phyloP scores from a whole-genome alignment of 371 early-diverging fungal genomes.

The Umbelopsis sp. region DNA sequence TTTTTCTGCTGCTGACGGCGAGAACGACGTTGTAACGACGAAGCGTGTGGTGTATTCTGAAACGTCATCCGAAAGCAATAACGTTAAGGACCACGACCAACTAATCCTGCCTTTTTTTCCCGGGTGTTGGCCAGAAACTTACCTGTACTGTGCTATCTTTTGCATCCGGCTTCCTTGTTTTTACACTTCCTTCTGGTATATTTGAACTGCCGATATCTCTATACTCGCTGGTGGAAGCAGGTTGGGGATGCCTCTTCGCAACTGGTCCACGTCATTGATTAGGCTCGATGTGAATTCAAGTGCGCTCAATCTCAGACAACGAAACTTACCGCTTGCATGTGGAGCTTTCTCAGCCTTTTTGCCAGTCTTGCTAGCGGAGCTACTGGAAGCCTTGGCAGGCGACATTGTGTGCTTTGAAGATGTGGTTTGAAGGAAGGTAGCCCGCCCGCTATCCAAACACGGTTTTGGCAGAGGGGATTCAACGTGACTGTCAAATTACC shows the following conservation, averaged over 20 bases:
- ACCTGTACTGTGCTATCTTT: neutral
- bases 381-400: neutral
- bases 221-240: neutral
- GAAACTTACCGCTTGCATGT: neutral
- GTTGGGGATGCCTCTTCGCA: neutral
- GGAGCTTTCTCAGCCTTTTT: neutral
- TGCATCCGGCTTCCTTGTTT: neutral
- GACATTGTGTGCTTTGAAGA: neutral
- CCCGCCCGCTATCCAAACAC: neutral
- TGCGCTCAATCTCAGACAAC: neutral
- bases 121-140: neutral
- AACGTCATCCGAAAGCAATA: neutral
- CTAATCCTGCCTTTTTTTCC: too few relatives aligned
- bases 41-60: neutral
- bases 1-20: neutral
- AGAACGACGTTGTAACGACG: neutral
- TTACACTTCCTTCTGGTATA: neutral
- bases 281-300: neutral
- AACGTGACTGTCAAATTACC: neutral
- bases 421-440: neutral
- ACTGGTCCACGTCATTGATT: neutral
- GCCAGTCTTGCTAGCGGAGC: neutral
- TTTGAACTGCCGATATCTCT: constrained; percentile 10
- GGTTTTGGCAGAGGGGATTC: neutral
- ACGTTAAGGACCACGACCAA: too few relatives aligned